Evolutionary conservation across 176 grass and related monocot genomes (phyloP), one percentile per base, ranked within the genome.

Genomic region (Urochloa ruziziensis): DNA sequence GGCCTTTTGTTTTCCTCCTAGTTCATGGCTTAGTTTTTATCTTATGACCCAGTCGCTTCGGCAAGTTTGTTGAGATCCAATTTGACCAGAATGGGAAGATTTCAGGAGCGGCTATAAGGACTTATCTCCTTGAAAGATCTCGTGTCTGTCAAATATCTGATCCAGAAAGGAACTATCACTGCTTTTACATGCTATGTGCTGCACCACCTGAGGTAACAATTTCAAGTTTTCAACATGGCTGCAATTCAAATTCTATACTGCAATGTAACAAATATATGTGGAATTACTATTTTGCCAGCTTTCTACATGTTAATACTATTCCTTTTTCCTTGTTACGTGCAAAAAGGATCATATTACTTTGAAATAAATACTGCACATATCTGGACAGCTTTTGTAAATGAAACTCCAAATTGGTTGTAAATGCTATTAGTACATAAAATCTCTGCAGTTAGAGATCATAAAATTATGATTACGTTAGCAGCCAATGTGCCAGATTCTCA

Each of bases 131-230:
- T 24, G 94, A 96, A 91, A 96, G 86, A 30, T 96, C 94, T 68
- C 94, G 94, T 89, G 94, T 96, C 53, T 96, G 94, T 89, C 94
- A 96, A 90, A 96, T 91, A 84, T 96, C 94, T 73, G 88, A 96
- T 83, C 94, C 94, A 52, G 94, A 96, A 78, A 92, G 94, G 86
- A 96, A 96, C 79, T 96, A 96, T 83, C 94, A 96, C 61, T 96
- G 94, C 75, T 96, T 96, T 78, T 96, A 96, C 94, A 96, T 96
- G 94, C 83, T 96, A 70, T 96, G 94, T 79, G 76, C 90, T 49
- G 90, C 94, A 51, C 94, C 94, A 43, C 79, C 73, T 80, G 91
- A 88, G 85, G 94, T 96, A 93, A 63, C 34, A 56, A 28, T 8
- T 36, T 68, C n/a, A n/a, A n/a, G n/a, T n/a, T n/a, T n/a, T n/a